Evolutionary conservation across 768 basidiomycete genomes (phyloP), one percentile per base, ranked within the genome.

Genomic region (Boletus reticulatus): DNA sequence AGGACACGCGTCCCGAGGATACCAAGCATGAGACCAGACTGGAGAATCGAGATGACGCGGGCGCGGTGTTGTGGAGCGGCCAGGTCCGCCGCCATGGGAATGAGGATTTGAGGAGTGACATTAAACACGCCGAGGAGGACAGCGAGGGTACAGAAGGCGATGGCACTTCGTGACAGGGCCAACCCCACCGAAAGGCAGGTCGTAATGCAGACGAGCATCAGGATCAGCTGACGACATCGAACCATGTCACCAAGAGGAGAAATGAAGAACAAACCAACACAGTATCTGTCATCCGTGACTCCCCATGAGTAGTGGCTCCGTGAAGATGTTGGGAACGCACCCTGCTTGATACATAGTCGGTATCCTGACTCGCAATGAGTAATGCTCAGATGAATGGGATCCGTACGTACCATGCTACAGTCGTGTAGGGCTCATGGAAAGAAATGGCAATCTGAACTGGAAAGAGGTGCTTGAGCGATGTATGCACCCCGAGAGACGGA

Each of bases 301-400:
- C 9, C 10, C 27, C 13, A 14, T 57, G 6, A 49, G 19, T 32
- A 19, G 9, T 3, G 17, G 11, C 19, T 31, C 9, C 27, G 17
- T 11, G 4, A 36, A 36, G 12, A 36, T 13, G 14, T 19, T 3
- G 31, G 4, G 31, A 7, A 63, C 73, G 45, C 65, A 86, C 85
- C 87, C 87, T 14, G 80, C 84, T 67, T 88, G 87, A 29, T 85
- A 72, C 22, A 88, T 75, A 1, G 87, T 84, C 1, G 86, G 85
- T 42, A 88, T 81, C 56, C 81, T 85, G 58, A 42, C 42, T 17
- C 14, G 11, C 34, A 6, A n/a, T 69, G 13, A 62, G 56, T 12
- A 19, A 10, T 16, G 41, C 17, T 2, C 8, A 7, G 29, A 39
- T 2, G 3, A 43, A 46, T 1, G 4, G 4, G 19, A 4, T 7